Evolutionary conservation across 192 early-diverging fungal species (phyloP).

Genomic region (Spinellus fusiger): DNA sequence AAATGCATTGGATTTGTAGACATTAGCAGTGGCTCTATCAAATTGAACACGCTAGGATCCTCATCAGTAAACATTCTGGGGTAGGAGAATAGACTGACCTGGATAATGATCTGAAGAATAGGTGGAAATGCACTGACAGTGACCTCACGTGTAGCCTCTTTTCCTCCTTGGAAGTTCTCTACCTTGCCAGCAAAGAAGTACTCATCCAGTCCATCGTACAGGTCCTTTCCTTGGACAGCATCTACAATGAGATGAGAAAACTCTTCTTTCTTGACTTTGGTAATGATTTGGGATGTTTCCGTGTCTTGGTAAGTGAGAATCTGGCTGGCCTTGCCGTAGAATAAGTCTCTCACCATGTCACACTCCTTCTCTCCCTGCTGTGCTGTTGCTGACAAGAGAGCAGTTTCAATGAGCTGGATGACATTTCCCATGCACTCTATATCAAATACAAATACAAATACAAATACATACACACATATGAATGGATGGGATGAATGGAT

Average conservation of each 20-base stretch:
- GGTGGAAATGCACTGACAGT: constrained; percentile 53
- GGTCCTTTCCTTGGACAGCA: constrained; percentile 35
- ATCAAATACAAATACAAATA: background rate
- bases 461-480: background rate
- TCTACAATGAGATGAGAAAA: constrained; percentile 45
- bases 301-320: constrained; percentile 33
- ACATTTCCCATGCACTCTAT: constrained; percentile 68
- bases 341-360: constrained; percentile 35
- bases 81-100: constrained; percentile 16
- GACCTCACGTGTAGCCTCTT: constrained; percentile 35
- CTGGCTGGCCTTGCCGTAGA: constrained; percentile 46
- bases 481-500: no score
- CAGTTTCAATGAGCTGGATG: constrained; percentile 55
- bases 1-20: constrained; percentile 69
- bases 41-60: constrained; percentile 55
- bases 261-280: constrained; percentile 36
- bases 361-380: constrained; percentile 9
- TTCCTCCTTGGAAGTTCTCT: constrained; percentile 27
- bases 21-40: constrained; percentile 42
- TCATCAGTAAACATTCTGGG: background rate
- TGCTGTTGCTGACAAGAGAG: constrained; percentile 38
- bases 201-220: constrained; percentile 54
- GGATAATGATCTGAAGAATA: constrained; percentile 63
- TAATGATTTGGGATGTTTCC: constrained; percentile 24
- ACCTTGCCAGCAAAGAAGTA: constrained; percentile 46